Evolutionary conservation across 768 basidiomycete species (phyloP).

Genomic region (Rhizopogon vulgaris): DNA sequence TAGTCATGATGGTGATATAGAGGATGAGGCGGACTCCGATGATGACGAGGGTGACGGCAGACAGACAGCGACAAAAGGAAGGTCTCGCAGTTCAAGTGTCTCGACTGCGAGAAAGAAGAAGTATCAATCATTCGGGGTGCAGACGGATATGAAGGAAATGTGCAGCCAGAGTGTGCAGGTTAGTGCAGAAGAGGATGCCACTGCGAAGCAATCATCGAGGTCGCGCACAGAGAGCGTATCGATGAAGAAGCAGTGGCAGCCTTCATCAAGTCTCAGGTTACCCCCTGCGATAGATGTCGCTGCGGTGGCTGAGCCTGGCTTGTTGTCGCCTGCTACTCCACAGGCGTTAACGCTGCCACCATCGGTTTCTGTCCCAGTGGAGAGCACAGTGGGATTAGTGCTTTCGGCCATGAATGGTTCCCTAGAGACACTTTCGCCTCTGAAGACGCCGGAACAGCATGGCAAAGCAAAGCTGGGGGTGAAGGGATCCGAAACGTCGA

Average conservation of each 20-base stretch:
- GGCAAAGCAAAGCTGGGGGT: constrained; percentile 5
- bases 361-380: no score
- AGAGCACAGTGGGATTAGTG: neutral
- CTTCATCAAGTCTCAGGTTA: constrained; percentile 4
- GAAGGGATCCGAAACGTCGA: constrained; percentile 5
- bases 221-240: constrained; percentile 15
- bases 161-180: constrained; percentile 59
- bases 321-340: neutral
- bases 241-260: constrained; percentile 15
- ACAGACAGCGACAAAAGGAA: constrained; percentile 21
- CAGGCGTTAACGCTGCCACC: neutral
- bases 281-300: constrained; percentile 1
- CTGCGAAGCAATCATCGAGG: constrained; percentile 18
- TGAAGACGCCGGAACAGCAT: constrained; percentile 7
- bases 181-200: constrained; percentile 14
- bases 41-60: constrained; percentile 40
- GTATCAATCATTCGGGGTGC: constrained; percentile 65
- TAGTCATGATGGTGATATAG: constrained; percentile 79
- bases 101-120: constrained; percentile 14
- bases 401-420: constrained; percentile 11
- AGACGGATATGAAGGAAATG: constrained; percentile 55
- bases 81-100: constrained; percentile 30
- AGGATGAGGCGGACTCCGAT: constrained; percentile 61
- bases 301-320: neutral
- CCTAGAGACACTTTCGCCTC: constrained; percentile 10